Conservation (phyloP, 1,284 basidiomycete species). For the Boletus hoseneyae region DNA sequence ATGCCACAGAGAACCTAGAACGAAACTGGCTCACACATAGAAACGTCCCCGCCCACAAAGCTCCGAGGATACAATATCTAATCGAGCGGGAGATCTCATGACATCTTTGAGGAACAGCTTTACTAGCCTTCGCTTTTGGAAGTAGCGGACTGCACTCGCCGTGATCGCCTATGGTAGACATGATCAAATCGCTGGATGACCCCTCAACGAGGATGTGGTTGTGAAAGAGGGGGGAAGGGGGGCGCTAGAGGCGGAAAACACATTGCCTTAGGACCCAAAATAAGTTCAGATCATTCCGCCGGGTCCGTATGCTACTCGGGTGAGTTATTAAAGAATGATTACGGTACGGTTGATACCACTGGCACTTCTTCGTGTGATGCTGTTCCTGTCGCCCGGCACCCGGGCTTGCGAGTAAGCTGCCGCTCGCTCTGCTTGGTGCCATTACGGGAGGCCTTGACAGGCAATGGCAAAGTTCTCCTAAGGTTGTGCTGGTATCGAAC, state of each 20-base stretch:
- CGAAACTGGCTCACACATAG: slow-evolving; percentile 15
- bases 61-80: slow-evolving; percentile 10
- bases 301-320: too few relatives aligned
- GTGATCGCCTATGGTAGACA: not conserved
- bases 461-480: too few relatives aligned
- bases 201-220: not conserved
- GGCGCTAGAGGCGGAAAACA: not conserved
- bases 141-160: slow-evolving; percentile 13
- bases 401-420: too few relatives aligned
- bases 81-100: slow-evolving; percentile 9
- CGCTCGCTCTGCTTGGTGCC: too few relatives aligned
- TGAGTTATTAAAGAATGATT: too few relatives aligned
- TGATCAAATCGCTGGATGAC: not conserved
- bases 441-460: too few relatives aligned
- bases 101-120: not conserved
- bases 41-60: slow-evolving; percentile 20
- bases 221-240: not conserved
- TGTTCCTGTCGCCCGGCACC: too few relatives aligned
- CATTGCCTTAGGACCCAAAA: not conserved
- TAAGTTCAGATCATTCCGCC: too few relatives aligned
- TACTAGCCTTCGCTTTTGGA: not conserved
- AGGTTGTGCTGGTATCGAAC: too few relatives aligned
- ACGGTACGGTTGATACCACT: too few relatives aligned
- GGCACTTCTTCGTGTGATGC: too few relatives aligned
- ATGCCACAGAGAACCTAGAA: not conserved